Conservation (phyloP, 805 yeast genomes). For the Candida koratica region DNA sequence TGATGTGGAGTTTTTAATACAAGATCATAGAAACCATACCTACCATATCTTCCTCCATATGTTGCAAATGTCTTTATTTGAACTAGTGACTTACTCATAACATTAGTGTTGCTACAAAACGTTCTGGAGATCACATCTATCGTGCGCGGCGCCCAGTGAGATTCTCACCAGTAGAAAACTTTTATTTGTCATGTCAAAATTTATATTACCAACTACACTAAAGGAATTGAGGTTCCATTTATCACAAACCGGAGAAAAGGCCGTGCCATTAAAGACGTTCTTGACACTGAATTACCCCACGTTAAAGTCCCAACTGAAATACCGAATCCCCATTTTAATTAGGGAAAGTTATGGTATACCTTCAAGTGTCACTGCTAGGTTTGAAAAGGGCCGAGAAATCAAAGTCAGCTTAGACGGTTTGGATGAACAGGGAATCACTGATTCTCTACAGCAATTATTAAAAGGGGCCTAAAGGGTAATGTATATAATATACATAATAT, state of each 20-base stretch:
- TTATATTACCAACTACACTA: conserved; percentile 50
- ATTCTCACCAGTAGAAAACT: conserved; percentile 10
- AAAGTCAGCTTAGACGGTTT: conserved; percentile 48
- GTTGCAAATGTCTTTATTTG: conserved; percentile 1
- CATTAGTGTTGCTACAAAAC: too few relatives aligned
- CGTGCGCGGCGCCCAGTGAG: background rate
- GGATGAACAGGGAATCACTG: conserved; percentile 42
- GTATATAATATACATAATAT: too few relatives aligned
- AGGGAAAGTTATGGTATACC: conserved; percentile 73
- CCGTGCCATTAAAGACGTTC: conserved; percentile 62
- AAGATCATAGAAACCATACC: conserved; percentile 35
- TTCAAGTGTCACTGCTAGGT: conserved; percentile 73
- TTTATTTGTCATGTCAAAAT: conserved; percentile 33
- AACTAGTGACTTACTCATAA: background rate
- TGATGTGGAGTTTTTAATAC: conserved; percentile 30
- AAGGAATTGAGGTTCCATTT: conserved; percentile 80
- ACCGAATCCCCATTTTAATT: conserved; percentile 67
- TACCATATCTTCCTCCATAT: conserved; percentile 1
- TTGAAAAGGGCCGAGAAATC: conserved; percentile 52
- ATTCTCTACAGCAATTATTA: conserved; percentile 37
- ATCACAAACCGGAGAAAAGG: conserved; percentile 73
- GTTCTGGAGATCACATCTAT: background rate
- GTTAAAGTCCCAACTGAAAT: conserved; percentile 53
- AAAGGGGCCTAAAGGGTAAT: conserved; percentile 23
- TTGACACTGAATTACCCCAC: conserved; percentile 60